A percentile compares a stretch with the other conserved stretches of the same genome.
Evolutionary conservation across 1,284 basidiomycete species (phyloP).

Genomic region (Cryptococcus jaspeensis): DNA sequence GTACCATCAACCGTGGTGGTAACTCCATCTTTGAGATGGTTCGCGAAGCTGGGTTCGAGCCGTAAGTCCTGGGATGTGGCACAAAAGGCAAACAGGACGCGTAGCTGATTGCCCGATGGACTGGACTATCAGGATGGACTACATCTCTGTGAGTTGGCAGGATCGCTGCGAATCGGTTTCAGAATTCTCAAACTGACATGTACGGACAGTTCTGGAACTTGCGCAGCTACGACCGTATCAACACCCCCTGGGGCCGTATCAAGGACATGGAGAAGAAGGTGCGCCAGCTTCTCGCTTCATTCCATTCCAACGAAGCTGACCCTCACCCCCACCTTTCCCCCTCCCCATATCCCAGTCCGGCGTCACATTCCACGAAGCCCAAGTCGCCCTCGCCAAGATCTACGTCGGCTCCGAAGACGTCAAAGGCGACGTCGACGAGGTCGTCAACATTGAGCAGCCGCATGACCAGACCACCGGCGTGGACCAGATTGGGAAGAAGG

Average conservation of each 20-base stretch:
- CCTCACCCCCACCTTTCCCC: too few species aligned
- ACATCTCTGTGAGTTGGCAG: conserved; percentile 55
- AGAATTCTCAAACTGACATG: conserved; percentile 49
- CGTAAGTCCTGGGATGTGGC: conserved; percentile 53
- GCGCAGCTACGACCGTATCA: conserved; percentile 85
- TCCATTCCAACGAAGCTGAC: neutral
- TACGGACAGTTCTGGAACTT: conserved; percentile 75
- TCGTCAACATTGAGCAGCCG: conserved; percentile 48
- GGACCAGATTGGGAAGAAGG: conserved; percentile 52
- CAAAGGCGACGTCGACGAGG: conserved; percentile 35
- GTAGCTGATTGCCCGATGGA: neutral
- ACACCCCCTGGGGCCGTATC: conserved; percentile 66
- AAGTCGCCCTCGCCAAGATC: conserved; percentile 79
- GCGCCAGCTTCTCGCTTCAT: conserved; percentile 3
- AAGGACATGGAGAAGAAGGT: conserved; percentile 63
- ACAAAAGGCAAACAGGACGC: too few species aligned
- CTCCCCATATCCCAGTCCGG: conserved; percentile 56
- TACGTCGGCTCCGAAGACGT: conserved; percentile 64
- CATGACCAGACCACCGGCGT: conserved; percentile 62
- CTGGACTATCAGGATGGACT: conserved; percentile 18
- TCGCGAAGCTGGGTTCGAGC: conserved; percentile 73
- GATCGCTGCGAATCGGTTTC: neutral
- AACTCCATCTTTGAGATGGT: conserved; percentile 81
- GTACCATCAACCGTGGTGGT: conserved; percentile 84
- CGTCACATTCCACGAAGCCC: conserved; percentile 77